Evolutionary conservation across 2,329 filamentous ascomycete species (phyloP).

Genomic region (Remersonia thermophila): DNA sequence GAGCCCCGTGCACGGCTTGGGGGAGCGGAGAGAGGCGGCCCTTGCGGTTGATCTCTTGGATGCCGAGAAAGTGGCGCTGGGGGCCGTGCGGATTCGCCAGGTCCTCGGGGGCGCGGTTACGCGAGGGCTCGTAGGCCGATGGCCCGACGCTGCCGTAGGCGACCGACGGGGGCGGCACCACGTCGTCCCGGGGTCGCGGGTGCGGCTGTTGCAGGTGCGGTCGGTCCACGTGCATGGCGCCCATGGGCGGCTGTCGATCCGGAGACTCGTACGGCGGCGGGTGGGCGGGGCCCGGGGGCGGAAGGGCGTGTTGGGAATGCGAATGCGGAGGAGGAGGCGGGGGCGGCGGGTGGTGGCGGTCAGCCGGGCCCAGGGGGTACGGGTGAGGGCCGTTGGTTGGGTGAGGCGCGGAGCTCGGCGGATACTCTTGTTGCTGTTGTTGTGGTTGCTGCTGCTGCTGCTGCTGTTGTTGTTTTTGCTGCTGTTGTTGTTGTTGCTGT

Average conservation of each 20-base stretch:
- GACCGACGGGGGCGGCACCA: conserved; percentile 34
- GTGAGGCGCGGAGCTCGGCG: conserved; percentile 29
- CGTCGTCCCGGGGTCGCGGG: conserved; percentile 36
- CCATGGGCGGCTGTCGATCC: conserved; percentile 33
- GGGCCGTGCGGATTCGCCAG: conserved; percentile 45
- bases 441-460: too few species aligned
- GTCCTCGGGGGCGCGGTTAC: conserved; percentile 34
- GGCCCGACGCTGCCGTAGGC: conserved; percentile 34
- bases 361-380: conserved; percentile 23
- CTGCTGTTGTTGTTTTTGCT: too few species aligned
- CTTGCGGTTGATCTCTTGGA: conserved; percentile 70
- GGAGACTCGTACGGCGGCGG: conserved; percentile 36
- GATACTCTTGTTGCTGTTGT: conserved; percentile 39
- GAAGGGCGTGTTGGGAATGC: conserved; percentile 23
- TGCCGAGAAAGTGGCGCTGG: conserved; percentile 57
- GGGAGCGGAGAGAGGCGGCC: conserved; percentile 80
- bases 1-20: conserved; percentile 86
- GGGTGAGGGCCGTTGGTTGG: conserved; percentile 21
- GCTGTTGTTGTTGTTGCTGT: too few species aligned
- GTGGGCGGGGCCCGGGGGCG: conserved; percentile 21
- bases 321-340: conserved; percentile 16
- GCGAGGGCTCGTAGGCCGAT: conserved; percentile 31
- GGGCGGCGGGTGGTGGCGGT: conserved; percentile 27
- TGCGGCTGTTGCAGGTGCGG: conserved; percentile 24
- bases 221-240: conserved; percentile 24